Evolutionary conservation across 176 grass and related monocot species (phyloP), one percentile per base, ranked within the genome.

Genomic region (Oryza glumipatula): DNA sequence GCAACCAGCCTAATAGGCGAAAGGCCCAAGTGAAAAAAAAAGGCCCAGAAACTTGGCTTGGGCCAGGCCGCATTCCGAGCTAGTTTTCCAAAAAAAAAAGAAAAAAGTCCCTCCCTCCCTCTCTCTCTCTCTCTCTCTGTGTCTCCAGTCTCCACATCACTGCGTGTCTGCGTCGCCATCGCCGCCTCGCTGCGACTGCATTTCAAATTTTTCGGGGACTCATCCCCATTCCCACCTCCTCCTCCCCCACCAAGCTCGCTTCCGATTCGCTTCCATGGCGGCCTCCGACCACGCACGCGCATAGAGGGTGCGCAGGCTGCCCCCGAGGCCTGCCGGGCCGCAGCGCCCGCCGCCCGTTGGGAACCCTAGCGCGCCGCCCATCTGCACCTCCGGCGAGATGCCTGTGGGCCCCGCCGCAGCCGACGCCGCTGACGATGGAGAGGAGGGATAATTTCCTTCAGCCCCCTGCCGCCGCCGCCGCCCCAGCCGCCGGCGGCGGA

Each of bases 401-500:
- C 92, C 86, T 65, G 72, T 76, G 82, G 80, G 74, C 58, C 86
- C 79, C 71, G 44, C 24, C 36, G 70, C 69, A 68, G 52, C 26
- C 67, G 60, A 69, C 41, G 65, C 45, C 76, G 71, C 80, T 36
- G 74, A 28, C 44, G 58, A 94, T 94, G 92, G 92, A 97, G 83
- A 89, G 65, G 85, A 97, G 84, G 89, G 91, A 79, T 92, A 86
- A 86, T n/a, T 93, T 92, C 89, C 85, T 86, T 64, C 79, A 73
- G 35, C 70, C 89, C 41, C 82, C 87, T 26, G n/a, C 76, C 49
- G 15, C 82, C 39, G 28, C 75, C 30, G 7, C 36, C 36, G 5
- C 36, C 36, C 36, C 36, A 61, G 41, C 32, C 77, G 46, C 11
- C 61, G 15, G 21, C 36, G 21, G 73, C 66, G 66, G 45, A 26